A percentile compares a stretch with the other conserved stretches of the same genome.
Conservation (phyloP, 2,329 filamentous ascomycete genomes). For the Davidsoniella virescens region DNA sequence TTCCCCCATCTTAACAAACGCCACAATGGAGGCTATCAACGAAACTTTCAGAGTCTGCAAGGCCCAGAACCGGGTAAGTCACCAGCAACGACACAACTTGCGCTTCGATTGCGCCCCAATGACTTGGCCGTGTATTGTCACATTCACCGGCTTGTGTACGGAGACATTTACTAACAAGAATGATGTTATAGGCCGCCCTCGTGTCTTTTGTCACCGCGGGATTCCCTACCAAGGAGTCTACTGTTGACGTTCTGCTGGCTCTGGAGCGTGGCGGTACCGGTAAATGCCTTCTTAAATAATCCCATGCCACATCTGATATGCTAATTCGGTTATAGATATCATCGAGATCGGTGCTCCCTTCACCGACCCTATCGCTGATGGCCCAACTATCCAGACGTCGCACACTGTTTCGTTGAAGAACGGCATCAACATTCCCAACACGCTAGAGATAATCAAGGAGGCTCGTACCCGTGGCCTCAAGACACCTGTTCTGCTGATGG, state of each 20-base stretch:
- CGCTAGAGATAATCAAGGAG: conserved; percentile 68
- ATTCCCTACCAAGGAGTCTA: conserved; percentile 68
- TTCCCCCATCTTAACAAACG: conserved; percentile 10
- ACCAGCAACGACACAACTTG: neutral
- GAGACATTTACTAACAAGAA: neutral
- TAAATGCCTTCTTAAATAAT: conserved; percentile 36
- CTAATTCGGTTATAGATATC: conserved; percentile 38
- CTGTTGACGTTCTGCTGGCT: conserved; percentile 66
- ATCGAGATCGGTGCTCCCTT: conserved; percentile 95
- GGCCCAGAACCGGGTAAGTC: conserved; percentile 38
- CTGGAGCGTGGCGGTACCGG: conserved; percentile 78
- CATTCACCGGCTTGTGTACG: neutral
- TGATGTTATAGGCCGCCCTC: conserved; percentile 48
- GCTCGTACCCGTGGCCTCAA: conserved; percentile 63
- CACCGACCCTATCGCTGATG: conserved; percentile 95
- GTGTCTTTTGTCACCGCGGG: conserved; percentile 95
- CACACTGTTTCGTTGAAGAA: conserved; percentile 85
- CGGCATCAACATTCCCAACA: conserved; percentile 66
- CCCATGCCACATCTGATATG: neutral
- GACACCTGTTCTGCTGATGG: conserved; percentile 84
- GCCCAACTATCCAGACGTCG: conserved; percentile 87
- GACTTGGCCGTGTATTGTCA: neutral
- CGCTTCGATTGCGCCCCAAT: neutral
- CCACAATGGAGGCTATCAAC: conserved; percentile 39
- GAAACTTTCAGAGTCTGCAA: conserved; percentile 45